Percentiles rank a stretch among this genome's conserved stretches.
Evolutionary conservation across 257 asterid species (phyloP).

Genomic region (Solanum etuberosum): DNA sequence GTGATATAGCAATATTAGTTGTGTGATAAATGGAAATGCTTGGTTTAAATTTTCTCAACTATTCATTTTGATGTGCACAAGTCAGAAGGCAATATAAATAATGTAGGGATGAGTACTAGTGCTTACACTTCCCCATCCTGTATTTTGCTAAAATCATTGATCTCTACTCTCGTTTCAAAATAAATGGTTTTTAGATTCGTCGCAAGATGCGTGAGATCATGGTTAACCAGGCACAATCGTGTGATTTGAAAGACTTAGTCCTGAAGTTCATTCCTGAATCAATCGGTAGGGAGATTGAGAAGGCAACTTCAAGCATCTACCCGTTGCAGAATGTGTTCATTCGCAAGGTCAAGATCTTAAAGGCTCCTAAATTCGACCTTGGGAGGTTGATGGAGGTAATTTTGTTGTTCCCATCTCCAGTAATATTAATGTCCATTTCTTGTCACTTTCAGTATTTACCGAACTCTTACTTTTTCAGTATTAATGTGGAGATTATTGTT

Average conservation of each 20-base stretch:
- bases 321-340: slow-evolving; percentile 74
- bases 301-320: slow-evolving; percentile 65
- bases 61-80: background rate
- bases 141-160: background rate
- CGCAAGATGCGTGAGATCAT: slow-evolving; percentile 82
- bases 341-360: slow-evolving; percentile 74
- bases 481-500: background rate
- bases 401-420: background rate
- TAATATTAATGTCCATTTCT: background rate
- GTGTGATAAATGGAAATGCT: background rate
- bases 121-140: background rate
- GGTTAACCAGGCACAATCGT: slow-evolving; percentile 63
- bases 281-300: slow-evolving; percentile 78
- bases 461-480: background rate
- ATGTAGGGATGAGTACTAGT: background rate
- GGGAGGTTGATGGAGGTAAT: slow-evolving; percentile 71
- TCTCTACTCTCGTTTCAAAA: background rate
- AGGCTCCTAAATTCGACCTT: slow-evolving; percentile 79
- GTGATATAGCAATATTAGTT: background rate
- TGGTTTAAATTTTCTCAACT: background rate
- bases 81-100: no score
- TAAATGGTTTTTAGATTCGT: slow-evolving; percentile 36
- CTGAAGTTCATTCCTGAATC: slow-evolving; percentile 75
- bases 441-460: background rate
- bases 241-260: slow-evolving; percentile 72